These are phyloP conservation scores for Brassica carinata DNA, from an alignment of 345 rosid genomes.

Conservation along the genomic window DNA sequence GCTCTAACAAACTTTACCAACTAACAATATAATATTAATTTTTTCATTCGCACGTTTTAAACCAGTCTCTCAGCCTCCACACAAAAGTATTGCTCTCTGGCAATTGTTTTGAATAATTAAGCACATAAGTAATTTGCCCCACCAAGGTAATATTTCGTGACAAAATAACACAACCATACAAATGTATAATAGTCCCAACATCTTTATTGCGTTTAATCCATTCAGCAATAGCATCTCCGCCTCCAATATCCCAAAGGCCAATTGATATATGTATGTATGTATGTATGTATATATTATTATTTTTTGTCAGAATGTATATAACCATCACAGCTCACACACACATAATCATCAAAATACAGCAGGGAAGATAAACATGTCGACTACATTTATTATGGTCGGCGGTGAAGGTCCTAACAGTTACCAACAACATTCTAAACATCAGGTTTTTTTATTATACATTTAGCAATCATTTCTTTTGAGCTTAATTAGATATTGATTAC, in stretches of 20 bases:
- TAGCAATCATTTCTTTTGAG: neutral
- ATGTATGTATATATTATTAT: neutral
- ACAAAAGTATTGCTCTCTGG: too few species aligned
- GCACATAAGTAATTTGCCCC: neutral
- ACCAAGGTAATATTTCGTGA: neutral
- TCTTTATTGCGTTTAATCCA: neutral
- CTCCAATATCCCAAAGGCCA: neutral
- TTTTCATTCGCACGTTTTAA: too few species aligned
- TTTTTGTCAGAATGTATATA: too few species aligned
- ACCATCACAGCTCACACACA: neutral
- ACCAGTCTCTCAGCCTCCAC: too few species aligned
- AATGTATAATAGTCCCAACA: neutral
- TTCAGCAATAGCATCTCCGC: neutral
- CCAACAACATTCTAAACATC: conserved; percentile 21
- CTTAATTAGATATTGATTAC: neutral
- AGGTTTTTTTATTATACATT: neutral
- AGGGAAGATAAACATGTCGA: conserved; percentile 18
- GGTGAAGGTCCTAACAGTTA: conserved; percentile 31
- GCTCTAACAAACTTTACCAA: too few species aligned
- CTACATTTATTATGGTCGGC: conserved; percentile 13
- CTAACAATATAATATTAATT: too few species aligned
- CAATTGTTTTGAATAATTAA: too few species aligned
- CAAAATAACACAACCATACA: too few species aligned
- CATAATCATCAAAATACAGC: neutral
- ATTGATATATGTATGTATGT: neutral